Evolutionary conservation across 305 asterid genomes (phyloP).

Genomic region (Lippia alba): DNA sequence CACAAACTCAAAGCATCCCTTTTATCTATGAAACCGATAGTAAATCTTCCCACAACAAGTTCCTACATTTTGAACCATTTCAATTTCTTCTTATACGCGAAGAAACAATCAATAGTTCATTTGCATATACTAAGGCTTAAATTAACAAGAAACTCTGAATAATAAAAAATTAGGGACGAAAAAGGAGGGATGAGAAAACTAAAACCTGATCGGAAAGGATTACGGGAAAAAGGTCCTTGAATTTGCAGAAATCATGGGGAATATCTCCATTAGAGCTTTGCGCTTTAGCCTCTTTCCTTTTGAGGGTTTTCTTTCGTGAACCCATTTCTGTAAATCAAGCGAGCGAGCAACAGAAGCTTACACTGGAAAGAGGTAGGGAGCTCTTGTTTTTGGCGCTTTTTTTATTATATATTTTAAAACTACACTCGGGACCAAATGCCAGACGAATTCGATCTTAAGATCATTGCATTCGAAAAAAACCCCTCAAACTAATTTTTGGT

Average conservation of each 20-base stretch:
- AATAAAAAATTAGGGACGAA: background rate
- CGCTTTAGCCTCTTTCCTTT: slow-evolving; percentile 27
- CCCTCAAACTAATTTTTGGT: too few species aligned
- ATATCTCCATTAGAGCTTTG: slow-evolving; percentile 14
- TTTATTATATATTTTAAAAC: too few species aligned
- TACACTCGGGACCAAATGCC: too few species aligned
- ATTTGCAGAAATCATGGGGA: slow-evolving; percentile 29
- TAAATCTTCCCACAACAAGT: background rate
- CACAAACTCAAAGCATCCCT: background rate
- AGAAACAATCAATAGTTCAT: background rate
- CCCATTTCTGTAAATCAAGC: slow-evolving; percentile 26
- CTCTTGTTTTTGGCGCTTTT: slow-evolving; percentile 31
- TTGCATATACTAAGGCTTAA: slow-evolving; percentile 8
- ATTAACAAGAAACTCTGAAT: slow-evolving; percentile 3
- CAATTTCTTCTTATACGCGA: background rate
- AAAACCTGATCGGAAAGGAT: slow-evolving; percentile 45
- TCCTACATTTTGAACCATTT: slow-evolving; percentile 7
- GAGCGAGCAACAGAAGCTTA: too few species aligned
- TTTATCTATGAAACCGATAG: background rate
- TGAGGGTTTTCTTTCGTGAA: slow-evolving; percentile 21
- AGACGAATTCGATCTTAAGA: too few species aligned
- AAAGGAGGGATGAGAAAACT: slow-evolving; percentile 7
- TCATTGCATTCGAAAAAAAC: too few species aligned
- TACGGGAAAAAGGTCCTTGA: slow-evolving; percentile 33
- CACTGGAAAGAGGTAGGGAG: background rate